These are phyloP conservation scores for Pseudoneurospora amorphoporcata DNA, from an alignment of 495 filamentous ascomycete genomes.

Conservation along the genomic window DNA sequence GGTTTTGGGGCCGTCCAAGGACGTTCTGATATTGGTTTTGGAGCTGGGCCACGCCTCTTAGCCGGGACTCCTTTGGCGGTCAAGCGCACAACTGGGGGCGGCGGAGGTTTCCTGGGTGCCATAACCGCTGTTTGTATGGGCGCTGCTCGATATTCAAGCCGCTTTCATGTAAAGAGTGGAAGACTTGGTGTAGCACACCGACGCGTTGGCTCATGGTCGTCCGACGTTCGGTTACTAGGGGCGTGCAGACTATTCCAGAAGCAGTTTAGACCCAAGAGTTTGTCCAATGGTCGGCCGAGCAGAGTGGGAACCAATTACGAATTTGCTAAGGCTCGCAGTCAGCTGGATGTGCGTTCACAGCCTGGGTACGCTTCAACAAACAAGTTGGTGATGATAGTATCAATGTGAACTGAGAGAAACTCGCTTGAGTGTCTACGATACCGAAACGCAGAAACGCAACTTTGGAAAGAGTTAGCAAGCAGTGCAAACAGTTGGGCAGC, in stretches of 20 bases:
- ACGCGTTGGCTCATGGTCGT: background rate
- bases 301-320: background rate
- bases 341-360: background rate
- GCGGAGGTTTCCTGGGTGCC: background rate
- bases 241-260: background rate
- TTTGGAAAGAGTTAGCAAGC: too few relatives aligned
- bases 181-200: background rate
- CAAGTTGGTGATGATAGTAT: background rate
- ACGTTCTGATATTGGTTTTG: constrained; percentile 13
- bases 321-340: background rate
- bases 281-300: background rate
- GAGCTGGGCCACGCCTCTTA: constrained; percentile 10
- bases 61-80: constrained; percentile 6
- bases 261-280: background rate
- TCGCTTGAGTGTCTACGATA: too few relatives aligned
- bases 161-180: background rate
- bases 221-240: background rate
- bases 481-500: background rate
- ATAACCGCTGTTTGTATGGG: background rate
- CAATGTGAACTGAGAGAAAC: background rate
- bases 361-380: background rate
- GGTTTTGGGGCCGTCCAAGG: constrained; percentile 11
- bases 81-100: constrained; percentile 1
- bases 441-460: too few relatives aligned
- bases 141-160: background rate